Conservation (phyloP, 768 basidiomycete species). For the Agrocybe pediades region DNA sequence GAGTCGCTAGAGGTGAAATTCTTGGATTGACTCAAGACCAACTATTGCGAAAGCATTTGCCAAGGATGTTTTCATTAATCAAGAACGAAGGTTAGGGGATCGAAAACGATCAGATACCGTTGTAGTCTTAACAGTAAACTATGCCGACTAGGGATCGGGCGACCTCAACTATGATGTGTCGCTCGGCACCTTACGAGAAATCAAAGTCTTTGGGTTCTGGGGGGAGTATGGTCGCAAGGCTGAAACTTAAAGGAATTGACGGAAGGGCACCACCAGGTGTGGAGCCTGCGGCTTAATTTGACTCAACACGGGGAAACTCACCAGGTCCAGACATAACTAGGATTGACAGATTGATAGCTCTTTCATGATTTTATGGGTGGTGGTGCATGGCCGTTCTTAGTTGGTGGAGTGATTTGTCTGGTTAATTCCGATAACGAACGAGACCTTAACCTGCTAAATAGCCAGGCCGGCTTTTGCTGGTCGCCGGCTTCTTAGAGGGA, state of each 20-base stretch:
- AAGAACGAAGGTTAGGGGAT: too few relatives aligned
- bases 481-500: constrained; percentile 84
- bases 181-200: too few relatives aligned
- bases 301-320: constrained; percentile 83
- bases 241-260: constrained; percentile 86
- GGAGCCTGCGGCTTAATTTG: constrained; percentile 85
- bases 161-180: too few relatives aligned
- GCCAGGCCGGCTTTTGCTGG: constrained; percentile 75
- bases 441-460: constrained; percentile 95
- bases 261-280: constrained; percentile 79
- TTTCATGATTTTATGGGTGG: constrained; percentile 86
- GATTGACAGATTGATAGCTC: constrained; percentile 84
- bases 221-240: constrained; percentile 51
- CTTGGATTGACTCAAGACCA: too few relatives aligned
- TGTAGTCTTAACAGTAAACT: too few relatives aligned
- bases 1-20: too few relatives aligned
- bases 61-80: too few relatives aligned
- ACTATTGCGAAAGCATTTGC: too few relatives aligned
- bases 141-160: too few relatives aligned
- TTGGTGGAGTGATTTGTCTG: constrained; percentile 95
- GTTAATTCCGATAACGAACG: constrained; percentile 95
- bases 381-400: constrained; percentile 91
- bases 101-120: too few relatives aligned
- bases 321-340: constrained; percentile 78
- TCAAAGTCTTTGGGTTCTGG: too few relatives aligned